Conservation (phyloP, 495 filamentous ascomycete genomes). For the Penicillium samsonianum region DNA sequence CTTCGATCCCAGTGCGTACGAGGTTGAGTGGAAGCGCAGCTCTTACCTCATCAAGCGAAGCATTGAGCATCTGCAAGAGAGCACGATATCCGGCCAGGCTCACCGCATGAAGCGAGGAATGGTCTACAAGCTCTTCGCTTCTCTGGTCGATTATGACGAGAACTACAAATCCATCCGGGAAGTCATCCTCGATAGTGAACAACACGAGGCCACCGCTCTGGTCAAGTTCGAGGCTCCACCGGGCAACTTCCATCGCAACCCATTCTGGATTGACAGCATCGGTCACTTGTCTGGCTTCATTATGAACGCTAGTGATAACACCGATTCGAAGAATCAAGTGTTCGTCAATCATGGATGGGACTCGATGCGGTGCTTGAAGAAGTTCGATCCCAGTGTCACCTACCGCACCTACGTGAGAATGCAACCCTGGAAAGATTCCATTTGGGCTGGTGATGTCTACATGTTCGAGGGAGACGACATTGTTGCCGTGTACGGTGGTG, state of each 20-base stretch:
- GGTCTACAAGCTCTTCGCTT: conserved; percentile 74
- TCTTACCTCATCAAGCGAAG: conserved; percentile 50
- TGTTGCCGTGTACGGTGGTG: conserved; percentile 65
- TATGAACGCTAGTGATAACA: conserved; percentile 74
- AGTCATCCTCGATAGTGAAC: conserved; percentile 70
- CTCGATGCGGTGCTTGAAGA: conserved; percentile 67
- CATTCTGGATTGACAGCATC: conserved; percentile 72
- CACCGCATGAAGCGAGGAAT: conserved; percentile 67
- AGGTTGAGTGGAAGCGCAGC: conserved; percentile 48
- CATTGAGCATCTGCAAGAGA: conserved; percentile 49
- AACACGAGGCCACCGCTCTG: conserved; percentile 69
- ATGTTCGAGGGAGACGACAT: conserved; percentile 59
- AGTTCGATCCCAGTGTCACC: conserved; percentile 60
- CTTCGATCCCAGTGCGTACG: conserved; percentile 32
- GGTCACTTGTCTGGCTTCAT: conserved; percentile 72
- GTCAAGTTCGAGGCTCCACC: conserved; percentile 66
- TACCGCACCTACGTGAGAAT: conserved; percentile 74
- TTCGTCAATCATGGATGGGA: conserved; percentile 80
- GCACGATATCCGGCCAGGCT: conserved; percentile 51
- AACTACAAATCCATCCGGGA: conserved; percentile 74
- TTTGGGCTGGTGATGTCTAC: conserved; percentile 54
- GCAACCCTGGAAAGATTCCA: conserved; percentile 47
- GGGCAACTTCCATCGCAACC: conserved; percentile 65
- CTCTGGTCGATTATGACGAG: conserved; percentile 67
- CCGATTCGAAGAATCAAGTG: conserved; percentile 68